Evolutionary conservation across 1,139 yeast genomes (phyloP), one percentile per base, ranked within the genome.

Genomic region (Kurtzmaniella quercitrusa): DNA sequence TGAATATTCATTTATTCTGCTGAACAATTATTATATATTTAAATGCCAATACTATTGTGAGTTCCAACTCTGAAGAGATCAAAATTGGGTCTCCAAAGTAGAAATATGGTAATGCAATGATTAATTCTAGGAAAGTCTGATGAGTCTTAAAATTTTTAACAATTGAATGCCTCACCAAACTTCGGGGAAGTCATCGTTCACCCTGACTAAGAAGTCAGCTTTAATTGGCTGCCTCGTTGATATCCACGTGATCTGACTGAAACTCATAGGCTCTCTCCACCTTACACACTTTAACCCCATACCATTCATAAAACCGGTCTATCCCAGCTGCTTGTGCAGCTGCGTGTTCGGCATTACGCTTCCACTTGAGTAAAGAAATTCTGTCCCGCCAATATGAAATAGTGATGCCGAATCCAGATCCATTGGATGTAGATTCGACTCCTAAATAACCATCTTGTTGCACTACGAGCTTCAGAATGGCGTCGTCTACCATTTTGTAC

Each of bases 341-440:
- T 12, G 46, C 39, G 38, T 53, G 57, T 35, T 53, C 53, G 20
- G 42, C 17, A 32, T 47, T 40, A 16, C 38, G 20, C 36, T 46
- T 53, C 57, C 56, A 54, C 5, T 46, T 42, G 11, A 34, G 9
- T 5, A 54, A 52, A 22, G 47, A 40, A 5, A 28, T 33, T 34
- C 42, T 41, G 26, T 50, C 51, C 30, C 41, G 42, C 58, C 57
- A 53, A 38, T 50, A 54, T 30, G 56, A 52, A 5, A 54, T 35
- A 1, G 57, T 54, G 15, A 54, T 52, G 2, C 57, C 58, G 14
- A 38, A 21, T 1, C 50, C 48, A 5, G 35, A 21, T 11, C 43
- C 36, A 35, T 53, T 51, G 23, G 55, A 41, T 3, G 43, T 49
- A 7, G 53, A 47, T 26, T 53, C 57, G 3, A 47, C 42, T 2